Evolutionary conservation across 495 filamentous ascomycete species (phyloP).

Genomic region (Stereocaulon alpinum): DNA sequence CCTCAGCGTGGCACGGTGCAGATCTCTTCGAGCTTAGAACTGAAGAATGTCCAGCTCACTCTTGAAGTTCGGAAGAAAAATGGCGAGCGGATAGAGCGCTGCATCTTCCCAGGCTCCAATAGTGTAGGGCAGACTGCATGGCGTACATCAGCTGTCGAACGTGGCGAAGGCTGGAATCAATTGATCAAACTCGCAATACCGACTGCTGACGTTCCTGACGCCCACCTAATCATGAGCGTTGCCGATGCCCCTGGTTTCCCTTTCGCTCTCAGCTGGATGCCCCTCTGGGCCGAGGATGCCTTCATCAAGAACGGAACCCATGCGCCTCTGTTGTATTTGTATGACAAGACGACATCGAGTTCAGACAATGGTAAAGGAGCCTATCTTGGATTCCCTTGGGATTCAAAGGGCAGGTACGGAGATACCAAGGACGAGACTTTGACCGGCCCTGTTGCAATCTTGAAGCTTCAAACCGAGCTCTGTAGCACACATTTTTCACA

Average conservation of each 20-base stretch:
- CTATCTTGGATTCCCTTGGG: slow-evolving; percentile 77
- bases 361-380: slow-evolving; percentile 57
- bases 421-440: slow-evolving; percentile 61
- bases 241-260: slow-evolving; percentile 75
- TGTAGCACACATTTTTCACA: slow-evolving; percentile 96
- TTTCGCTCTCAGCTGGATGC: slow-evolving; percentile 86
- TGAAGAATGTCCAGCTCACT: slow-evolving; percentile 76
- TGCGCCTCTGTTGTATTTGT: slow-evolving; percentile 69
- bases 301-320: slow-evolving; percentile 85
- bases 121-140: slow-evolving; percentile 64
- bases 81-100: slow-evolving; percentile 74
- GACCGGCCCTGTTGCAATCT: slow-evolving; percentile 61
- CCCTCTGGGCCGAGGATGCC: slow-evolving; percentile 83
- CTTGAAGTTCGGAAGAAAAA: slow-evolving; percentile 70
- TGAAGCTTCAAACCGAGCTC: slow-evolving; percentile 76
- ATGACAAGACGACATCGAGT: slow-evolving; percentile 73
- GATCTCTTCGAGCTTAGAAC: slow-evolving; percentile 47
- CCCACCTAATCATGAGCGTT: slow-evolving; percentile 83
- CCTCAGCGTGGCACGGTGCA: slow-evolving; percentile 65
- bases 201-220: slow-evolving; percentile 66
- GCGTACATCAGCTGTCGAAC: slow-evolving; percentile 71
- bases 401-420: slow-evolving; percentile 50
- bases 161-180: slow-evolving; percentile 75
- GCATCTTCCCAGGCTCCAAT: slow-evolving; percentile 80
- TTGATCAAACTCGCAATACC: slow-evolving; percentile 75